Base-by-base conservation (phyloP, 495 filamentous ascomycete genomes). In the Immersiella caudata region DNA sequence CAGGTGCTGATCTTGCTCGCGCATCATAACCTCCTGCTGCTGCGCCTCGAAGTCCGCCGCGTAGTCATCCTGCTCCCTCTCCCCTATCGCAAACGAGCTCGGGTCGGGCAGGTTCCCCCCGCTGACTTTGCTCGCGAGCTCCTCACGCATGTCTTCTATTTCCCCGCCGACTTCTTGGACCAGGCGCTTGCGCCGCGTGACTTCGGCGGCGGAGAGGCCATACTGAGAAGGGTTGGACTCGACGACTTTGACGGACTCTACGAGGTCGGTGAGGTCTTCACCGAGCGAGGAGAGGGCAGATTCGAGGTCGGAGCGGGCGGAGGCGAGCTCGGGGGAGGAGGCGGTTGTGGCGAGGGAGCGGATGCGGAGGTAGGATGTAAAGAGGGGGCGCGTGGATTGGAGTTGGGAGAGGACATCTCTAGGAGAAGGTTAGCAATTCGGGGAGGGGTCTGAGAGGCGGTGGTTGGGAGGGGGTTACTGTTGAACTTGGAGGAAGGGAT, bases 341-440 rank as follows among this genome's bases (percentile, higher is more conserved):
- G 81, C 69, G 26, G 73, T 70, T 22, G 70, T 76, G 66, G 90
- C 84, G 18, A 96, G 87, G 20, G 93, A 93, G 73, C 93, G 92
- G 81, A 99, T 98, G 75, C 95, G 95, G 50, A 96, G 88, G 84
- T 96, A 98, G 50, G 93, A 97, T 69, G 90, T 89, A 84, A 97
- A 97, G 65, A 96, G 89, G 33, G 92, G 87, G 14, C 94, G 89
- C 67, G 91, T 90, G 55, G 84, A 86, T 72, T 89, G 85, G 51
- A 99, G 89, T 57, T 92, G 89, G 62, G 88, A 81, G 58, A 95
- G 88, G 71, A 97, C 92, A 77, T 99, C 96, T 75, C 92, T 96
- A 63, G 49, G 9, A 50, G 26, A 51, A 16, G 21, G 58, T 46
- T 63, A 21, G 24, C 21, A 11, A 36, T 6, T 21, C 25, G 26